phyloP scores from a whole-genome alignment of 768 basidiomycete species.

The Xerocomellus amylosporus region DNA sequence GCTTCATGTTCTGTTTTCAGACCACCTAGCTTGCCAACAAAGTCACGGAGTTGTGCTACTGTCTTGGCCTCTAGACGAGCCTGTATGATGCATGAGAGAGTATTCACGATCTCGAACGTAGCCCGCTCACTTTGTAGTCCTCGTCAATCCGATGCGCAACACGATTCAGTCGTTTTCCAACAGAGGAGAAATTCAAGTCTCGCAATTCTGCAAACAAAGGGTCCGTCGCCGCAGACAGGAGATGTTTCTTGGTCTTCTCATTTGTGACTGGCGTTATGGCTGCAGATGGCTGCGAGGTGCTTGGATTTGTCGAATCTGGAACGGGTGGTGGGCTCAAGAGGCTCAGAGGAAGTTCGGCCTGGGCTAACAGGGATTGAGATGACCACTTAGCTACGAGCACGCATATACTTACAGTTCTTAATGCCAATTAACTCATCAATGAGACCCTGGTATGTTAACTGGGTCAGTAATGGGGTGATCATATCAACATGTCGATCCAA shows the following conservation, averaged over 20 bases:
- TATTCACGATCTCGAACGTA: not conserved
- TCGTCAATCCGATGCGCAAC: conserved; percentile 85
- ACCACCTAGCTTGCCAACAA: conserved; percentile 93
- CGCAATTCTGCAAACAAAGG: conserved; percentile 78
- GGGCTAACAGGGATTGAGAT: conserved; percentile 44
- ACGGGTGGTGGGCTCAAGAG: conserved; percentile 57
- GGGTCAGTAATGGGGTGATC: conserved; percentile 93
- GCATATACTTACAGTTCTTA: conserved; percentile 70
- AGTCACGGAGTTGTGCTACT: conserved; percentile 86
- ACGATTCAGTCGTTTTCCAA: conserved; percentile 77
- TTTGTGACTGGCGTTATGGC: conserved; percentile 55
- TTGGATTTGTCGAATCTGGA: conserved; percentile 37
- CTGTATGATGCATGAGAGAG: conserved; percentile 35
- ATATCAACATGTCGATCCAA: conserved; percentile 91
- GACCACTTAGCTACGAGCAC: not conserved
- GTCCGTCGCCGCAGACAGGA: conserved; percentile 74
- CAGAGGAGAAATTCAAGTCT: conserved; percentile 89
- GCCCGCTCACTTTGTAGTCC: conserved; percentile 73
- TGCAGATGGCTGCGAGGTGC: conserved; percentile 42
- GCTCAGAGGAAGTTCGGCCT: conserved; percentile 76
- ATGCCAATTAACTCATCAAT: conserved; percentile 91
- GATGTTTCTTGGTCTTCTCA: conserved; percentile 88
- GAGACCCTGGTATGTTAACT: conserved; percentile 94
- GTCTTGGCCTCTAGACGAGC: conserved; percentile 86
- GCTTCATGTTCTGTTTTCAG: conserved; percentile 91